phyloP scores from a whole-genome alignment of 2,329 filamentous ascomycete species.

The Trichoderma sp. region DNA sequence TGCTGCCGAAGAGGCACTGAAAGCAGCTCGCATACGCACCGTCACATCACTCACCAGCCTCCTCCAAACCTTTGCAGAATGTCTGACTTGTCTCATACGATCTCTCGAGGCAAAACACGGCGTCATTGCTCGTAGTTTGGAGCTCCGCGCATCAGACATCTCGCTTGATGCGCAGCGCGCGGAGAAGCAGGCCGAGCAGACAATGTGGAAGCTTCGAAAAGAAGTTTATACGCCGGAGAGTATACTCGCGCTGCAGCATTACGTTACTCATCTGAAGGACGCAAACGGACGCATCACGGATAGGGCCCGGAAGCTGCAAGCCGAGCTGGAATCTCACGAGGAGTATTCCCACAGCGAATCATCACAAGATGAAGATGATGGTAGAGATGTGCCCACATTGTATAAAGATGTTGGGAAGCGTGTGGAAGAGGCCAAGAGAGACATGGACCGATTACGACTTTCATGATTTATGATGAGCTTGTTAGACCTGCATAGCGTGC shows the following conservation, averaged over 20 bases:
- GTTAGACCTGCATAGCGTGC: neutral
- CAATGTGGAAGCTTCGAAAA: slow-evolving; percentile 35
- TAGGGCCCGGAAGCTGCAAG: slow-evolving; percentile 39
- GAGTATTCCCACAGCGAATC: slow-evolving; percentile 37
- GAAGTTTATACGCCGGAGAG: slow-evolving; percentile 48
- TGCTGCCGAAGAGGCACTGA: slow-evolving; percentile 34
- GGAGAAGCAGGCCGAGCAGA: slow-evolving; percentile 37
- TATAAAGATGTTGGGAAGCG: slow-evolving; percentile 50
- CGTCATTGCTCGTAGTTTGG: slow-evolving; percentile 48
- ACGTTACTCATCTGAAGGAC: slow-evolving; percentile 49
- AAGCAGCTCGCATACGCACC: slow-evolving; percentile 38
- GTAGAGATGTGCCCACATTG: slow-evolving; percentile 51
- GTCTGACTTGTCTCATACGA: slow-evolving; percentile 44
- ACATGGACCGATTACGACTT: slow-evolving; percentile 39
- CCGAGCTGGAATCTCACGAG: slow-evolving; percentile 50
- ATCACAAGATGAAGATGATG: slow-evolving; percentile 40
- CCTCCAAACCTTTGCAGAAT: slow-evolving; percentile 40
- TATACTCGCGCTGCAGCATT: slow-evolving; percentile 43
- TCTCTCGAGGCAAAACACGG: slow-evolving; percentile 55
- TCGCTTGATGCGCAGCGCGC: slow-evolving; percentile 43
- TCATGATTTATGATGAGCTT: neutral
- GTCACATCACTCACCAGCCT: slow-evolving; percentile 38
- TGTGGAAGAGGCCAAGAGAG: slow-evolving; percentile 48
- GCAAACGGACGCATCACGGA: slow-evolving; percentile 46
- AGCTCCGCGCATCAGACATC: slow-evolving; percentile 48